These are phyloP conservation scores for Acidiella bohemica DNA, from an alignment of 495 filamentous ascomycete genomes.

Conservation along the genomic window DNA sequence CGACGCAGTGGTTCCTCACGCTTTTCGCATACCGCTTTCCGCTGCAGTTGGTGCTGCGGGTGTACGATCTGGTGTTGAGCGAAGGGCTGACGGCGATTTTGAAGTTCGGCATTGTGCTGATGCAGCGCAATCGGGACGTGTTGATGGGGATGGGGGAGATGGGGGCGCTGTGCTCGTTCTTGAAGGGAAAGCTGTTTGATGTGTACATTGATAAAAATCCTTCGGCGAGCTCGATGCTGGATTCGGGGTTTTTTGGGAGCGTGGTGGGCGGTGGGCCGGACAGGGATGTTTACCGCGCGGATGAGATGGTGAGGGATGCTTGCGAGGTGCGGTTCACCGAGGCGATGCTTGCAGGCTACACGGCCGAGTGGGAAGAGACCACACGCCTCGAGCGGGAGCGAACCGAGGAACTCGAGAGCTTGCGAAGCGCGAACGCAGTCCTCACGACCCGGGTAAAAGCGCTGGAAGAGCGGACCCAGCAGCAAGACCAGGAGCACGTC, in stretches of 20 bases:
- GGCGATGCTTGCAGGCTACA: slow-evolving; percentile 66
- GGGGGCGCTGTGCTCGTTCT: slow-evolving; percentile 66
- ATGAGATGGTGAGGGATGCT: slow-evolving; percentile 84
- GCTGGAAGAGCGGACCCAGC: slow-evolving; percentile 77
- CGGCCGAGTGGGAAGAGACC: slow-evolving; percentile 83
- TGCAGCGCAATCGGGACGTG: slow-evolving; percentile 75
- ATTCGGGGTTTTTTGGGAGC: slow-evolving; percentile 95
- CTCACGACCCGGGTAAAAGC: slow-evolving; percentile 59
- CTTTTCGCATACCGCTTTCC: slow-evolving; percentile 99
- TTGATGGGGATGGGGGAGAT: slow-evolving; percentile 87
- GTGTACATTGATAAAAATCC: slow-evolving; percentile 91
- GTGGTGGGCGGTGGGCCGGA: slow-evolving; percentile 65
- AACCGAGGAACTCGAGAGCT: slow-evolving; percentile 65
- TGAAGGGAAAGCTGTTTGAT: slow-evolving; percentile 91
- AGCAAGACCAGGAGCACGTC: slow-evolving; percentile 86
- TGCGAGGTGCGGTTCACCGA: slow-evolving; percentile 77
- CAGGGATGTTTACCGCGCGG: slow-evolving; percentile 90
- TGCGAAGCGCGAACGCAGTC: slow-evolving; percentile 49
- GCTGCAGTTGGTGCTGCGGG: slow-evolving; percentile 84
- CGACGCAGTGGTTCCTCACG: slow-evolving; percentile 97
- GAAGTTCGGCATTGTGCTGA: slow-evolving; percentile 85
- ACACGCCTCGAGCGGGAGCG: slow-evolving; percentile 61
- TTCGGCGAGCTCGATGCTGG: slow-evolving; percentile 71
- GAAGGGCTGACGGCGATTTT: slow-evolving; percentile 81
- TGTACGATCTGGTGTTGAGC: slow-evolving; percentile 92